Base-by-base conservation (phyloP, 768 basidiomycete species). In the Pisolithus orientalis region DNA sequence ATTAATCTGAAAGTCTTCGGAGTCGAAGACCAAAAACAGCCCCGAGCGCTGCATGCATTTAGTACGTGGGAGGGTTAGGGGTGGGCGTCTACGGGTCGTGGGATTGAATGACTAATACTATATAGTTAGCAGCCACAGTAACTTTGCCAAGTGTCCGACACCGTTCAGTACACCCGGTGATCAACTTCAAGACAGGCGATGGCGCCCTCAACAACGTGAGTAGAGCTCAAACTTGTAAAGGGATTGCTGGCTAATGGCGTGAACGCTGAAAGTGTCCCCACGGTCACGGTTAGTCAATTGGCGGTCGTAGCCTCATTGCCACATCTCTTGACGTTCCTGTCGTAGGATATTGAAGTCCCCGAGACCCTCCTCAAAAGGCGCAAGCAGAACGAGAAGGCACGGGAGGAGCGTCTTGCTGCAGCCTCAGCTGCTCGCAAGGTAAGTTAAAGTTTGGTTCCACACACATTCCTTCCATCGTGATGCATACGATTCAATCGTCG, bases 321-420 rank as follows among this genome's bases (percentile, higher is more conserved):
- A 51, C 7, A 14, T 47, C 50, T 45, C 51, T 42, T 70, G 34
- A 65, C 51, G 24, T 24, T 39, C 16, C 39, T 31, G 47, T 55
- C 21, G 56, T 63, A 92, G 90, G 83, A 85, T 67, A 85, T 96
- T 71, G 89, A 94, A 83, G 94, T 95, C 76, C 94, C 94, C 72
- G 94, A 96, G 86, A 97, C 94, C 68, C 85, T 97, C 79, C 91
- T 97, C 79, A 97, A 96, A 84, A 97, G 95, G 80, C 86, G 94
- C 77, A 94, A 94, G 78, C 89, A 93, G 77, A 94, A 85, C 67
- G 92, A 95, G 80, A 94, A 94, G 80, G 88, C 87, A 58, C 81
- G 92, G 65, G 93, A 94, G 78, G 93, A 95, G 68, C 91, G 90
- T 64, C 79, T 95, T 59, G 83, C 78, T 59, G 88, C 89, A 55